Base-by-base conservation (phyloP, 208 protist genomes). In the Polymyxa betae region DNA sequence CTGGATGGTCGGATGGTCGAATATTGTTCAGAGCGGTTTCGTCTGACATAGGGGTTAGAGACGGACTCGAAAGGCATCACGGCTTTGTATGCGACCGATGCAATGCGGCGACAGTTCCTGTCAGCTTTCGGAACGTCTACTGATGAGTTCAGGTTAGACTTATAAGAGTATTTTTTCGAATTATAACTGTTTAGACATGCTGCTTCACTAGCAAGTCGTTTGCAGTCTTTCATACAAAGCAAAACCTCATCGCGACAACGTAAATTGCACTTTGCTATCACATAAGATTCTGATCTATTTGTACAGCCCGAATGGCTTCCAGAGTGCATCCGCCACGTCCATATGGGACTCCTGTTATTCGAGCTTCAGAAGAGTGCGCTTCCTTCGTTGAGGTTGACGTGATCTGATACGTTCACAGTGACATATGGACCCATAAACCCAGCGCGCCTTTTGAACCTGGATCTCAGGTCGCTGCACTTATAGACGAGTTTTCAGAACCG, bases 401-500 rank as follows among this genome's bases (percentile, higher is more conserved):
- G 49, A 60, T 60, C 12, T n/a, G n/a, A n/a, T n/a, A n/a, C n/a
- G n/a, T 20, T 35, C n/a, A 38, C 35, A 82, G 72, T 43, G 72
- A 82, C 35, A 43, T 82, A 40, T 82, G 72, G 72, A 35, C 72
- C 12, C 72, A 82, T 35, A 35, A 43, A 82, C 35, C 5, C n/a
- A 20, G 10, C 5, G 16, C 5, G 72, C 72, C 72, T 5, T 82
- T 82, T n/a, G 16, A 5, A 82, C 72, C 72, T 82, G 16, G n/a
- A 16, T 82, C 72, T 82, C 35, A 35, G 12, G 72, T 82, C 40
- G 72, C 72, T 82, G 72, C 72, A 38, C n/a, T 82, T 5, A 82
- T 82, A 20, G 72, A 82, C 72, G 72, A 82, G 72, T n/a, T 38
- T 82, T 82, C 72, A 43, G 72, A 82, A 20, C 72, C 72, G 16